These are phyloP conservation scores for Rauvolfia tetraphylla DNA, from an alignment of 257 asterid genomes.

Conservation along the genomic window DNA sequence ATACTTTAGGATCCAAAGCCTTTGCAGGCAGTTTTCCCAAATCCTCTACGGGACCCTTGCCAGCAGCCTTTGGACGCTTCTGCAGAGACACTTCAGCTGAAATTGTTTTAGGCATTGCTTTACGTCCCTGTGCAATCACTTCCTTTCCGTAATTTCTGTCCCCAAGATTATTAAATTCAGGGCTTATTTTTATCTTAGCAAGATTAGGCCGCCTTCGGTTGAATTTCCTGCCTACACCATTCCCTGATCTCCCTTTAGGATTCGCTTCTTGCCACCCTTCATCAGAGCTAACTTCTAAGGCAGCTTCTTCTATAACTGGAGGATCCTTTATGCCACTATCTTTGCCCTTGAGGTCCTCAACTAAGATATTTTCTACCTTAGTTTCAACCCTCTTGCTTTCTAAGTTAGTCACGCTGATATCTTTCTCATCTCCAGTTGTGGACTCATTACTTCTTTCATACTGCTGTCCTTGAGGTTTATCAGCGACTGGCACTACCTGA, in stretches of 20 bases:
- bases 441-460: constrained; percentile 42
- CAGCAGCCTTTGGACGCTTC: constrained; percentile 41
- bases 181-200: constrained; percentile 56
- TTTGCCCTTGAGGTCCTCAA: constrained; percentile 28
- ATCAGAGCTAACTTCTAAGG: constrained; percentile 55
- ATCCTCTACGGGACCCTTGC: constrained; percentile 35
- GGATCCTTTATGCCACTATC: constrained; percentile 20
- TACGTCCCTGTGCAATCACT: constrained; percentile 47
- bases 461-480: constrained; percentile 46
- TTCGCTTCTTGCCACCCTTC: constrained; percentile 98
- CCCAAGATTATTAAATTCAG: constrained; percentile 45
- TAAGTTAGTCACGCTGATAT: constrained; percentile 25
- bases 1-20: constrained; percentile 36
- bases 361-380: constrained; percentile 29
- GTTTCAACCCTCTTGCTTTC: constrained; percentile 40
- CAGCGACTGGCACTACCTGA: constrained; percentile 60
- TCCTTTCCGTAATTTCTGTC: constrained; percentile 55
- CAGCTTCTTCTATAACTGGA: constrained; percentile 33
- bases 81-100: constrained; percentile 39
- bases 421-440: constrained; percentile 29
- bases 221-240: constrained; percentile 50
- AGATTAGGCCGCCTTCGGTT: constrained; percentile 65
- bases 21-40: constrained; percentile 44
- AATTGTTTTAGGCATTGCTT: constrained; percentile 38
- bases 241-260: constrained; percentile 67